Evolutionary conservation across 352 stramenopile genomes (phyloP), one percentile per base, ranked within the genome.

Genomic region (Pythium guiyangense): DNA sequence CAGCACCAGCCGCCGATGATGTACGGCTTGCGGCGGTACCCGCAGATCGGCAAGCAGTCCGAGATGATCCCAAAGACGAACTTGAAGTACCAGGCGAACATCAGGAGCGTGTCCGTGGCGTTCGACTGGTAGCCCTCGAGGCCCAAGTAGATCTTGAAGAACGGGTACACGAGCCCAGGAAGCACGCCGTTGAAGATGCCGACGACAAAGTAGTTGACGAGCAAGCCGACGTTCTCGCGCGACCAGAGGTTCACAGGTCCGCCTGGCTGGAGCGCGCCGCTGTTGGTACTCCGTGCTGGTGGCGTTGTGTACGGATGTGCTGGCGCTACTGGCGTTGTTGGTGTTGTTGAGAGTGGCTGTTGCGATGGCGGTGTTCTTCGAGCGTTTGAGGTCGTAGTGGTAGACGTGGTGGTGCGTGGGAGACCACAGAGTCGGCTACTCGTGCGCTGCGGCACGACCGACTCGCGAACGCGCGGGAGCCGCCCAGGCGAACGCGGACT

Each of bases 131-230:
- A 87, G 27, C 79, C 71, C 59, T 92, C 61, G 22, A 90, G 57
- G 6, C 74, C 69, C 3, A 90, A 63, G 29, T 84, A 83, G 57
- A 84, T 72, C 56, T 88, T 88, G 65, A 90, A 86, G 27, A 93
- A 62, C 40, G 83, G 83, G 50, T 89, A 89, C 2, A 87, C 74
- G 6, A 93, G 61, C 14, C 80, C 77, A 4, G 80, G 77, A 26
- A 88, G 70, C 17, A 78, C 66, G 29, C 80, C 77, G 53, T 90
- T 84, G 63, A 91, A 79, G 27, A 89, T 64, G 11, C 80, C 83
- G 29, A 86, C 80, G 9, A 75, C 70, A 26, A 83, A 83, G 54
- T 90, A 90, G 45, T 90, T 85, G 54, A 85, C 52, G 35, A 91
- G 62, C 11, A 92, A 55, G 0, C 73, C 79, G 17, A 71, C 49